A percentile compares a stretch with the other conserved stretches of the same genome.
These are phyloP conservation scores for Rhododendron vialii DNA, from an alignment of 148 eudicot genomes.

Conservation along the genomic window DNA sequence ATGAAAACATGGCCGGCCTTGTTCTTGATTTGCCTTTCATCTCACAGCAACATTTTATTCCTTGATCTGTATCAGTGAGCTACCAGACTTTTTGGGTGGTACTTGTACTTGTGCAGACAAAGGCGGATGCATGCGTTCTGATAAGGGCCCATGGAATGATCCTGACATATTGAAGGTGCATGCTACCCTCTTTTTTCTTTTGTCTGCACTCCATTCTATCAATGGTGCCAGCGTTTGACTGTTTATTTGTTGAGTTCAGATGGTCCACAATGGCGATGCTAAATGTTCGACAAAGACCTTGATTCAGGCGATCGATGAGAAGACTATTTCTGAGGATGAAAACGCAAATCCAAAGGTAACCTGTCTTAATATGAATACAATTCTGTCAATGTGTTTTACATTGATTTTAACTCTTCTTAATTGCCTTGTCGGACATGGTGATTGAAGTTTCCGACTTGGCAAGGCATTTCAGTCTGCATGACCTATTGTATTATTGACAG, in stretches of 20 bases:
- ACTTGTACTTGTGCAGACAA: slow-evolving; percentile 72
- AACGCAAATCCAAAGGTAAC: slow-evolving; percentile 29
- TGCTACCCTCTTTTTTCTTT: not conserved
- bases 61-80: slow-evolving; percentile 50
- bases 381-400: slow-evolving; percentile 2
- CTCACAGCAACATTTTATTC: not conserved
- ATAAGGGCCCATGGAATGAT: slow-evolving; percentile 94
- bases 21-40: not conserved
- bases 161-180: slow-evolving; percentile 84
- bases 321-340: slow-evolving; percentile 54
- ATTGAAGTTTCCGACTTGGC: not conserved
- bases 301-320: slow-evolving; percentile 54
- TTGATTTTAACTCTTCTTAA: not conserved
- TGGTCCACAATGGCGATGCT: slow-evolving; percentile 85
- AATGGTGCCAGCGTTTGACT: not conserved
- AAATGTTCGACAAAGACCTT: slow-evolving; percentile 46
- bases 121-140: slow-evolving; percentile 85
- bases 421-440: not conserved
- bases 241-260: slow-evolving; percentile 34
- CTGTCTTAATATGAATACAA: not conserved
- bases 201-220: not conserved
- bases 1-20: not conserved
- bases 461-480: not conserved
- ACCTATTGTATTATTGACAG: not conserved
- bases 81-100: slow-evolving; percentile 88